Evolutionary conservation across 2,329 filamentous ascomycete species (phyloP).

Genomic region (Diplocarpon mali): DNA sequence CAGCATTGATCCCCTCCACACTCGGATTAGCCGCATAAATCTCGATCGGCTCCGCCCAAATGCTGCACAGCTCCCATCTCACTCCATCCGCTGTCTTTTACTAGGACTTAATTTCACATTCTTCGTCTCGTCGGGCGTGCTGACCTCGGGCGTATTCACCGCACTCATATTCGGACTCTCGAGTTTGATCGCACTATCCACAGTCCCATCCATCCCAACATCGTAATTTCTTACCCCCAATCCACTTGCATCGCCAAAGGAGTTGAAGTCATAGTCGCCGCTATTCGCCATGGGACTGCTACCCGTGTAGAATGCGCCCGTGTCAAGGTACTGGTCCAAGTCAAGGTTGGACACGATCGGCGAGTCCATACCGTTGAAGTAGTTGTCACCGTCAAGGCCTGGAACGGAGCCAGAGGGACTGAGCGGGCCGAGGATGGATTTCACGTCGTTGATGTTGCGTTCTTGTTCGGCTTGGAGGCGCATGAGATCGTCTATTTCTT

Average conservation of each 20-base stretch:
- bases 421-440: slow-evolving; percentile 63
- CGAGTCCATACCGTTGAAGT: slow-evolving; percentile 22
- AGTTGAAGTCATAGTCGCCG: slow-evolving; percentile 14
- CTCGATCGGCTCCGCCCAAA: no score
- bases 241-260: slow-evolving; percentile 11
- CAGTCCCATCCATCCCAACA: slow-evolving; percentile 22
- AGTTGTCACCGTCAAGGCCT: slow-evolving; percentile 41
- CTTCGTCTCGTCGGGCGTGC: slow-evolving; percentile 5
- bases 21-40: no score
- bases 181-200: slow-evolving; percentile 11
- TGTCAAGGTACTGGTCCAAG: slow-evolving; percentile 39
- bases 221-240: slow-evolving; percentile 22
- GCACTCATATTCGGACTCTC: slow-evolving; percentile 16
- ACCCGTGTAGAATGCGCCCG: slow-evolving; percentile 30
- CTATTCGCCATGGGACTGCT: slow-evolving; percentile 16
- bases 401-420: slow-evolving; percentile 72
- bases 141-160: slow-evolving; percentile 16
- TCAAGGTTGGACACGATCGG: slow-evolving; percentile 33
- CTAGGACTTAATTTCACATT: slow-evolving; percentile 14
- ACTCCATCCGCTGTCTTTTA: slow-evolving; percentile 20
- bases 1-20: no score
- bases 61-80: neutral
- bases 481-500: slow-evolving; percentile 69
- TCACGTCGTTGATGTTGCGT: slow-evolving; percentile 63
- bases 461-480: slow-evolving; percentile 72